Base-by-base conservation (phyloP, 306 rosid species). In the Castanospermum australe region DNA sequence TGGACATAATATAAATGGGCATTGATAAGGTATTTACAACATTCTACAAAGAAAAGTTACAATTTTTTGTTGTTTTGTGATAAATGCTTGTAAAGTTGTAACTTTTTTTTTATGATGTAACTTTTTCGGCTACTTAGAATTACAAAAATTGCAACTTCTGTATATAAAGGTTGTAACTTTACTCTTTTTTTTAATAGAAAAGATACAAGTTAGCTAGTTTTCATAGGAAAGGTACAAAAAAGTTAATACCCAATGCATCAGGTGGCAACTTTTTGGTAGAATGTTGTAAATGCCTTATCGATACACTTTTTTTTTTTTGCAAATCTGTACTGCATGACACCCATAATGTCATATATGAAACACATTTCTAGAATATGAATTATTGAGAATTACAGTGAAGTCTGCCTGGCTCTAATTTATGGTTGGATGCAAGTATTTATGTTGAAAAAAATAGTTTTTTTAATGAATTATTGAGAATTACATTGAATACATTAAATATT, bases 361-460 rank as follows among this genome's bases (percentile, higher is more conserved):
- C 7, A 39, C 45, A 17, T 56, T 44, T 44, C 25, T 20, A 41
- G 70, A 70, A 60, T 21, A 42, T 12, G 48, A 75, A 17, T 39
- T 51, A 63, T 67, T 67, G 30, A 47, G 42, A 50, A 33, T 18
- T 62, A 59, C 20, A 33, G 52, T 55, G 9, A 45, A 52, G 54
- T 41, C 12, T 18, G 15, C 45, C 35, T 55, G 21, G 12, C 32
- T 70, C 24, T 71, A 63, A 30, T 28, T 63, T 9, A 55, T 54
- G 70, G 55, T 44, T 70, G 41, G 70, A 24, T 61, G 33, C 67
- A 48, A 36, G 28, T 15, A 18, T 65, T 36, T 44, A 80, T 73
- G 25, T 9, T 65, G 6, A 51, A 36, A 62, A 75, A 7, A 48
- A 0, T 17, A 1, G 30, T 59, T 28, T 56, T 48, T 55, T n/a